Evolutionary conservation across 2,329 filamentous ascomycete species (phyloP), one percentile per base, ranked within the genome.

Genomic region (Volutella citrinella): DNA sequence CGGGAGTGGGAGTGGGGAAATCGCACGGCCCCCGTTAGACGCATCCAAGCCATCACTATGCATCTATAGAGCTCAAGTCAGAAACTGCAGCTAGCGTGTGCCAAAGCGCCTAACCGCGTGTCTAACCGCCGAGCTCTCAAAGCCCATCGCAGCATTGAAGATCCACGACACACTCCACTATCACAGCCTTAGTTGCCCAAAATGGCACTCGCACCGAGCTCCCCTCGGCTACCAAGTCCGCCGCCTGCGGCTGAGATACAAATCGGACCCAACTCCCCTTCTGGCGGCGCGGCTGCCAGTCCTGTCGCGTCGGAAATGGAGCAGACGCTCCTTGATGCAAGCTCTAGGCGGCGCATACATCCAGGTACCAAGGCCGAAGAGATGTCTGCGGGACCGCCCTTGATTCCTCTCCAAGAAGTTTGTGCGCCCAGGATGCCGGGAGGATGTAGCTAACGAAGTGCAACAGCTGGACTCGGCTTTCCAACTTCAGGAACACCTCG

Each of bases 161-260:
- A n/a, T 7, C 24, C 24, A 7, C 24, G 24, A 14, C 17, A 26
- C 22, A 11, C 22, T 24, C 22, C 22, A 24, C 5, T 13, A 24
- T 13, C 7, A 13, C 33, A 40, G 37, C 37, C 33, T 36, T 23
- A 27, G n/a, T n/a, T n/a, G n/a, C n/a, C 21, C 19, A 63, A 47
- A 46, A 78, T 80, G 75, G 69, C 76, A 46, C 61, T 79, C 44
- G 66, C 76, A 50, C 83, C 87, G 44, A 91, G 80, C 64, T 96
- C 90, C 29, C 91, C 93, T 45, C 85, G 93, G 58, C 80, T 98
- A 32, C 93, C 93, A 40, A 96, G 89, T 63, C 93, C 93, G 41
- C 93, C 93, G 38, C 93, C 93, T 20, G 83, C 94, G 38, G 88
- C 91, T 42, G 93, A 98, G 65, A 93, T 95, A 49, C 91, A 97